Evolutionary conservation across 1,284 basidiomycete species (phyloP).

Genomic region (Tilletia walkeri): DNA sequence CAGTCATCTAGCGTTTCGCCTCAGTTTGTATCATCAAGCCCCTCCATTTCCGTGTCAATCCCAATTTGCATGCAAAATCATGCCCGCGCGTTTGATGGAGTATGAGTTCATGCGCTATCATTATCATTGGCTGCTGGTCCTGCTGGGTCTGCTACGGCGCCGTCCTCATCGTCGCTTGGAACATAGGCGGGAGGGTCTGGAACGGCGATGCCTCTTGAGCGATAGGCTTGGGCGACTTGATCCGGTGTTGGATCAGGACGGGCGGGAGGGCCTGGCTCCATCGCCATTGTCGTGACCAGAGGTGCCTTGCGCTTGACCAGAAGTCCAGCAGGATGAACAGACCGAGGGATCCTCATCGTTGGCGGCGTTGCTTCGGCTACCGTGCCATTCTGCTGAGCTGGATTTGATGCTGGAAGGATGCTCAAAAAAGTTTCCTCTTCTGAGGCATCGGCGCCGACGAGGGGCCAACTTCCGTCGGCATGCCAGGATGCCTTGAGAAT

Average conservation of each 20-base stretch:
- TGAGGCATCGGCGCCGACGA: neutral
- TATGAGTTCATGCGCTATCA: too few species aligned
- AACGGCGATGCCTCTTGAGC: neutral
- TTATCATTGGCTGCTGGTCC: neutral
- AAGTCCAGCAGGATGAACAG: neutral
- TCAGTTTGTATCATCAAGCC: neutral
- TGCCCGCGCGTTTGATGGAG: neutral
- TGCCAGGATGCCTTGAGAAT: conserved; percentile 9
- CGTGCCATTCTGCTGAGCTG: neutral
- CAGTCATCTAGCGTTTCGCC: neutral
- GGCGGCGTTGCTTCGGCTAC: neutral
- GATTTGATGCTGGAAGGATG: neutral
- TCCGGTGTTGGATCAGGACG: neutral
- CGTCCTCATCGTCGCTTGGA: conserved; percentile 3
- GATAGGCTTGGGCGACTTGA: conserved; percentile 3
- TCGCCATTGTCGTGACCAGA: neutral
- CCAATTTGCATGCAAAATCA: neutral
- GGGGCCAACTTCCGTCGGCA: conserved; percentile 8
- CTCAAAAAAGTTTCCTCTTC: neutral
- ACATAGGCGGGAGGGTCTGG: neutral
- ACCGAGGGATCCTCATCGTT: neutral
- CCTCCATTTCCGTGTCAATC: too few species aligned
- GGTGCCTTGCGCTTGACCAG: neutral
- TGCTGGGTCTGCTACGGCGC: neutral
- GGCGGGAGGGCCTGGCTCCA: neutral